phyloP scores from a whole-genome alignment of 1,139 yeast species.

The Geotrichum fermentans region DNA sequence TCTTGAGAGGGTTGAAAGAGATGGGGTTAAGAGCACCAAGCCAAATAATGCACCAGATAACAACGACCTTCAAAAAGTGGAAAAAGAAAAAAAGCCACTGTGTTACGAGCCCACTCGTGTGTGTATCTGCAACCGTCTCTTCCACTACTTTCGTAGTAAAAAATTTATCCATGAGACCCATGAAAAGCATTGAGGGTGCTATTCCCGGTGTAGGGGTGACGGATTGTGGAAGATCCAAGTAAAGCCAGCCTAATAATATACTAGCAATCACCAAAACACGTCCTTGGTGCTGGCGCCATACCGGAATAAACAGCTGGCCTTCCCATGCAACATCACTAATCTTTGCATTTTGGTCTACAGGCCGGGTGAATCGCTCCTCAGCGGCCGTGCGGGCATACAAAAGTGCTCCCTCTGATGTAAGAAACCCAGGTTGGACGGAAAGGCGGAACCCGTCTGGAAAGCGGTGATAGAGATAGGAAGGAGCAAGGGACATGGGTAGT shows the following conservation, averaged over 20 bases:
- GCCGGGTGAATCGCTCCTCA: slow-evolving; percentile 42
- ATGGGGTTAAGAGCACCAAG: slow-evolving; percentile 76
- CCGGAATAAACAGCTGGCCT: slow-evolving; percentile 81
- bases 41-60: slow-evolving; percentile 57
- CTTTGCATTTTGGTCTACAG: slow-evolving; percentile 37
- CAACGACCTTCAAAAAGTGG: slow-evolving; percentile 58
- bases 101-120: slow-evolving; percentile 45
- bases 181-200: slow-evolving; percentile 65
- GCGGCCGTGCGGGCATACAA: slow-evolving; percentile 61
- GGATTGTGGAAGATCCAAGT: slow-evolving; percentile 85
- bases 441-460: slow-evolving; percentile 63
- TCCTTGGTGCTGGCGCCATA: slow-evolving; percentile 59
- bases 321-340: slow-evolving; percentile 71
- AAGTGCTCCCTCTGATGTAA: slow-evolving; percentile 79
- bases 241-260: slow-evolving; percentile 65
- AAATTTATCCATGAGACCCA: slow-evolving; percentile 35
- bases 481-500: slow-evolving; percentile 73
- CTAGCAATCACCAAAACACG: slow-evolving; percentile 46
- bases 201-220: slow-evolving; percentile 90
- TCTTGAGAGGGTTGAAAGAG: slow-evolving; percentile 45
- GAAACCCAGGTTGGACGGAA: slow-evolving; percentile 73
- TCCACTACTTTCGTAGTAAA: slow-evolving; percentile 21
- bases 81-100: slow-evolving; percentile 66
- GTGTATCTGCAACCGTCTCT: slow-evolving; percentile 17
- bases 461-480: slow-evolving; percentile 64